Base-by-base conservation (phyloP, 2,329 filamentous ascomycete genomes). In the Phyllachora maydis region DNA sequence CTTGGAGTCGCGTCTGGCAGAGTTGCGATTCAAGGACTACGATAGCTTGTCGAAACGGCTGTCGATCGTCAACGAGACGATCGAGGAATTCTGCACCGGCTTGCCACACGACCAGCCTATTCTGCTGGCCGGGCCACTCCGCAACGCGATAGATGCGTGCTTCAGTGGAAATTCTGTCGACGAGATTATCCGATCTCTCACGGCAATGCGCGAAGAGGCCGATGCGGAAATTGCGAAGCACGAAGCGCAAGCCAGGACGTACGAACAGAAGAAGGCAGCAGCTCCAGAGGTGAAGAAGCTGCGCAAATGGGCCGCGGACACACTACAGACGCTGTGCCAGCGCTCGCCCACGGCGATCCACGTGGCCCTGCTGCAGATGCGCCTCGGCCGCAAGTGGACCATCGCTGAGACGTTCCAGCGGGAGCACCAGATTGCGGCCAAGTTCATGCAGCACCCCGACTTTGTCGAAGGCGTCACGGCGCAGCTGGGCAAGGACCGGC, bases 401-500 rank as follows among this genome's bases (percentile, higher is more conserved):
- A 92, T 98, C 37, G 54, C 63, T 10, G 65, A 92, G 49, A 71
- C 85, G 1, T 98, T 95, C 59, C 58, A 71, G 41, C 69, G 69
- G 32, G 88, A 98, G 54, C 65, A 88, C 49, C 62, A 74, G 40
- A 81, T 98, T 29, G 82, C 85, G 2, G 55, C 62, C 28, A 65
- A 69, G 32, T 95, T 98, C 55, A 95, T 98, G 85, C 59, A 61
- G 27, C 74, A 88, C 44, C 75, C 67, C 4, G 88, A 98, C 48
- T 98, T 98, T 41, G 70, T 70, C 20, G 79, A 91, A 50, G 88
- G 88, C 25, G 85, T 98, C n/a, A 67, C 67, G 24, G 73, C 81
- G 13, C 63, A 74, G 23, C 60, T 98, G 39, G 38, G 42, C 11
- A 40, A 41, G 35, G 50, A 41, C 10, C 35, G 29, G 19, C 32